Base-by-base conservation (phyloP, 345 rosid genomes). In the Nephelium lappaceum region DNA sequence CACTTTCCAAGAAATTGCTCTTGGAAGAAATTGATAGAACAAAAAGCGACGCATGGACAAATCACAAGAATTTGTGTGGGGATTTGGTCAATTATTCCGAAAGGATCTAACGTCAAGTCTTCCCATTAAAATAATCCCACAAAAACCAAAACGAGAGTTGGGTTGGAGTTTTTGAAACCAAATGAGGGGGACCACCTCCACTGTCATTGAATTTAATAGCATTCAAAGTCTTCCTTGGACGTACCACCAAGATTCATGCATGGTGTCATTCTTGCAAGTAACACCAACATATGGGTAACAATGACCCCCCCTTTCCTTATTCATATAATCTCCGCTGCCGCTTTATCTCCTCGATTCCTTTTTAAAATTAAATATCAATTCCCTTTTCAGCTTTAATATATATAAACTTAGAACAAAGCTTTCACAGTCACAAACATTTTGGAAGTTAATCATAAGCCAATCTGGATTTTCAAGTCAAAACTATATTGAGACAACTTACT, bases 91-190 rank as follows among this genome's bases (percentile, higher is more conserved):
- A 67, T 41, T 27, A 51, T 74, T 74, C 77, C 74, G 38, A 74
- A 24, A 79, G 77, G 77, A 79, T 81, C 84, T 68, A 76, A 76
- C 73, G 81, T 83, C 84, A 74, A 77, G 5, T 80, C 84, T 64
- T 12, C 23, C 31, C 15, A 67, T 23, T 71, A 58, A 67, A 76
- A 62, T 58, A 79, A 81, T 25, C 31, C 57, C n/a, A 8, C 1
- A 19, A 38, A 4, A 38, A 4, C 55, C 14, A 43, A 31, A 31
- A 4, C 36, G 3, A 2, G 36, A 4, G 36, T 31, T 1, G 74
- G 27, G 58, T 62, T 21, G 55, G 57, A 39, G 49, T 67, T 76
- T 57, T 49, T 49, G 18, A 49, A 49, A 49, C 55, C 55, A 49
- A 49, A 1, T 1, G 5, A 0, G 18, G 15, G 57, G 61, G 62